These are phyloP conservation scores for Isatis tinctoria DNA, from an alignment of 345 rosid genomes.

Conservation along the genomic window DNA sequence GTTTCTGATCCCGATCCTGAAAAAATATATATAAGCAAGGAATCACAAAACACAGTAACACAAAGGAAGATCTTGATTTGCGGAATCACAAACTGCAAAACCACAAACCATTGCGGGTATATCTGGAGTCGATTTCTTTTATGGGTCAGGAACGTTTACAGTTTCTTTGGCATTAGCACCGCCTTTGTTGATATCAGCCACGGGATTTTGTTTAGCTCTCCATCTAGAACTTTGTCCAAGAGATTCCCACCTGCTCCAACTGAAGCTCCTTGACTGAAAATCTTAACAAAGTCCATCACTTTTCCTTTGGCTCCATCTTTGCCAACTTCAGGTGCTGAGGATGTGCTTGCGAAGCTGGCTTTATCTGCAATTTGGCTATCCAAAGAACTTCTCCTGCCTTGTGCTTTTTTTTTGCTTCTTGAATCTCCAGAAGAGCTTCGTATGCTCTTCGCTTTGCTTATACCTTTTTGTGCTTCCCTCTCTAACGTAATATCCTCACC, in stretches of 20 bases:
- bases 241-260: slow-evolving; percentile 31
- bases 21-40: background rate
- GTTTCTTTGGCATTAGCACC: slow-evolving; percentile 23
- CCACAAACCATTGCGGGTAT: slow-evolving; percentile 35
- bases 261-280: slow-evolving; percentile 62
- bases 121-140: slow-evolving; percentile 22
- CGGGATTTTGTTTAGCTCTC: slow-evolving; percentile 34
- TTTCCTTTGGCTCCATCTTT: slow-evolving; percentile 50
- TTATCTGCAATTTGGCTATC: slow-evolving; percentile 29
- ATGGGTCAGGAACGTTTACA: slow-evolving; percentile 10
- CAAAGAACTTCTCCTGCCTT: slow-evolving; percentile 19
- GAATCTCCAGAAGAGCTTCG: slow-evolving; percentile 27
- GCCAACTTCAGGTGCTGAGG: slow-evolving; percentile 26
- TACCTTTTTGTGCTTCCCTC: slow-evolving; percentile 34
- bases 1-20: slow-evolving; percentile 18
- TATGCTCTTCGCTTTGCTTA: slow-evolving; percentile 34
- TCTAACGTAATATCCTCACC: slow-evolving; percentile 32
- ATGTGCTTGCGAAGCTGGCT: slow-evolving; percentile 33
- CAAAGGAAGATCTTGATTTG: background rate
- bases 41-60: background rate
- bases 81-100: too few species aligned
- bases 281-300: slow-evolving; percentile 74
- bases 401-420: slow-evolving; percentile 41
- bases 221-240: slow-evolving; percentile 39
- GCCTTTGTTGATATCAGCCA: slow-evolving; percentile 22